Evolutionary conservation across 257 asterid species (phyloP).

Genomic region (Solanum bulbocastanum): DNA sequence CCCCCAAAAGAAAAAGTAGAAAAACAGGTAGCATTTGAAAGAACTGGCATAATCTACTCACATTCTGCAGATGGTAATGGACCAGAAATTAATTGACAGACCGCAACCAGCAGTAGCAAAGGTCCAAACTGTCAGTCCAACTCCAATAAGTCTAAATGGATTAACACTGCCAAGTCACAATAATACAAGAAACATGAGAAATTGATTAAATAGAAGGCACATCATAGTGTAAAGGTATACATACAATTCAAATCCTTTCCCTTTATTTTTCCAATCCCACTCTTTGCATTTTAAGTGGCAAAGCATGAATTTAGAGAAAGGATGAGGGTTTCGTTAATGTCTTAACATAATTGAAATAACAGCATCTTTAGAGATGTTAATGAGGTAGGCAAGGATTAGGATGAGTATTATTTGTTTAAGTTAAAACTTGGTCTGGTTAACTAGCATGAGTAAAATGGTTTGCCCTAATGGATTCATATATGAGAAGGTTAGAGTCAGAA

Average conservation of each 20-base stretch:
- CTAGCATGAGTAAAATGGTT: neutral
- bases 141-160: conserved; percentile 78
- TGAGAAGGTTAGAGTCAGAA: neutral
- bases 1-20: neutral
- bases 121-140: conserved; percentile 78
- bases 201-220: neutral
- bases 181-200: neutral
- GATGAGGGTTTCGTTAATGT: neutral
- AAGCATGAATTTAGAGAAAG: neutral
- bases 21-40: neutral
- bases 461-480: neutral
- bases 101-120: conserved; percentile 71
- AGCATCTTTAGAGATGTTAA: neutral
- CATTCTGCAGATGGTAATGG: conserved; percentile 58
- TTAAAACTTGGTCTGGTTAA: neutral
- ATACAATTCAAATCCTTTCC: neutral
- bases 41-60: conserved; percentile 23
- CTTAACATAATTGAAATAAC: neutral
- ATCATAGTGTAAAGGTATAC: neutral
- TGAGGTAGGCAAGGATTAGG: neutral
- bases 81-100: conserved; percentile 53
- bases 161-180: conserved; percentile 49
- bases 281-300: neutral
- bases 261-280: neutral
- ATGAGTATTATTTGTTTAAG: neutral